Evolutionary conservation across 1,139 yeast species (phyloP).

Genomic region (Magnusiomyces suaveolens): DNA sequence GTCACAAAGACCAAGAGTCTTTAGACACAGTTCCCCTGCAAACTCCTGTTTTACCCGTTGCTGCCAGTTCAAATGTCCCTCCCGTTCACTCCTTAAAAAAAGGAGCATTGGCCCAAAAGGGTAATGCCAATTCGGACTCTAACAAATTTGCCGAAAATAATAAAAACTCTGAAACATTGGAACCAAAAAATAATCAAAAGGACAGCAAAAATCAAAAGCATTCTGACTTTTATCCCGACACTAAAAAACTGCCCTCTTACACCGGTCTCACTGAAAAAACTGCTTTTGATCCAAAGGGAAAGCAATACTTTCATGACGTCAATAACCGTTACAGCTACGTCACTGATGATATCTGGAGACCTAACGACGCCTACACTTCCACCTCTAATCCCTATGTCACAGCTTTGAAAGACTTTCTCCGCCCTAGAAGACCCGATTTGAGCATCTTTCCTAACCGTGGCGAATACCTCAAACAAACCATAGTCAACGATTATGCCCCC

Average conservation of each 20-base stretch:
- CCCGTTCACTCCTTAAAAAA: neutral
- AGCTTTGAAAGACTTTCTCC: neutral
- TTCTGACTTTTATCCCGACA: too few relatives aligned
- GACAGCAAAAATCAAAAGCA: neutral
- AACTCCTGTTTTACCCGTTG: neutral
- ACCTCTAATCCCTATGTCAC: neutral
- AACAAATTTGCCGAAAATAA: neutral
- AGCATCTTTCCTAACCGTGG: neutral
- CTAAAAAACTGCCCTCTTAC: neutral
- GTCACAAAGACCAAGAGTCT: neutral
- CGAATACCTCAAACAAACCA: constrained; percentile 19
- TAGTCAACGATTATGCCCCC: constrained; percentile 22
- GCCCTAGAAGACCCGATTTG: neutral
- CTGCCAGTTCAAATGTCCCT: neutral
- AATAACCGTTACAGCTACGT: neutral
- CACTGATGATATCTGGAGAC: constrained; percentile 15
- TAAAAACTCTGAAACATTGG: neutral
- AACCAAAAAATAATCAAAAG: neutral
- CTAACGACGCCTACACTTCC: constrained; percentile 5
- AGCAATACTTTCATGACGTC: neutral
- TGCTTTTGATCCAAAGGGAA: neutral
- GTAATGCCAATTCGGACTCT: neutral
- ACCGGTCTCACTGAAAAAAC: neutral
- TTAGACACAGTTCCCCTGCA: neutral
- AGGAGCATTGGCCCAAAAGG: neutral